Percentiles rank a stretch among this genome's conserved stretches.
phyloP scores from a whole-genome alignment of 352 stramenopile species.

The Globisporangium splendens region DNA sequence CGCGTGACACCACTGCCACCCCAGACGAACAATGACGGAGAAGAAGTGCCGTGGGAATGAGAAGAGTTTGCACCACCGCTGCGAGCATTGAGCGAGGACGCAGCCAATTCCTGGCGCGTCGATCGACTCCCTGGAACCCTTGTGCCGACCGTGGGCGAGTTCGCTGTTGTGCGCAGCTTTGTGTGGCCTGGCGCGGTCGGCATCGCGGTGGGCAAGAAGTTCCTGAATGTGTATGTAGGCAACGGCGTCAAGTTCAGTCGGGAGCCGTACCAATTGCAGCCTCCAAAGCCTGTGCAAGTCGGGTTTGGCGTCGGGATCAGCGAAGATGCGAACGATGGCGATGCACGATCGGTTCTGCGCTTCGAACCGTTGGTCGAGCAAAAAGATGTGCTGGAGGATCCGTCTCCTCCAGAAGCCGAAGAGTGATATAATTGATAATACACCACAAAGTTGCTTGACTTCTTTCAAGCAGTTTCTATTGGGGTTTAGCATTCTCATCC shows the following conservation, averaged over 20 bases:
- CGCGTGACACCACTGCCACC: constrained; percentile 66
- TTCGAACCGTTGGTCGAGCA: constrained; percentile 67
- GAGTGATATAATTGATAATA: constrained; percentile 13
- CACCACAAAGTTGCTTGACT: too few species aligned
- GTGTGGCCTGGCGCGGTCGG: constrained; percentile 86
- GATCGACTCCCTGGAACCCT: constrained; percentile 65
- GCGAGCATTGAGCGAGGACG: constrained; percentile 63
- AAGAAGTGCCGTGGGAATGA: constrained; percentile 62
- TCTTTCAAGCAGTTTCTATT: too few species aligned
- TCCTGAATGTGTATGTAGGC: constrained; percentile 89
- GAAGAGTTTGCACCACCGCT: constrained; percentile 64
- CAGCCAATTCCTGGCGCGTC: constrained; percentile 64
- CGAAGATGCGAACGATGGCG: constrained; percentile 34
- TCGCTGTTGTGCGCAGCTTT: constrained; percentile 69
- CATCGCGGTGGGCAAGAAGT: constrained; percentile 83
- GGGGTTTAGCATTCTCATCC: neutral
- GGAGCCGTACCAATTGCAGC: constrained; percentile 54
- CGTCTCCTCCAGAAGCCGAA: constrained; percentile 58
- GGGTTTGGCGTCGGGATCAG: constrained; percentile 42
- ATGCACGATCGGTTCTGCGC: constrained; percentile 27
- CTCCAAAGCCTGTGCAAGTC: constrained; percentile 43
- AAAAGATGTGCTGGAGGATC: constrained; percentile 74
- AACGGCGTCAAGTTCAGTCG: constrained; percentile 73
- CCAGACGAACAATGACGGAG: constrained; percentile 67
- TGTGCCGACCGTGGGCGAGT: constrained; percentile 52